Evolutionary conservation across 495 filamentous ascomycete species (phyloP).

Genomic region (Xylaria bambusicola): DNA sequence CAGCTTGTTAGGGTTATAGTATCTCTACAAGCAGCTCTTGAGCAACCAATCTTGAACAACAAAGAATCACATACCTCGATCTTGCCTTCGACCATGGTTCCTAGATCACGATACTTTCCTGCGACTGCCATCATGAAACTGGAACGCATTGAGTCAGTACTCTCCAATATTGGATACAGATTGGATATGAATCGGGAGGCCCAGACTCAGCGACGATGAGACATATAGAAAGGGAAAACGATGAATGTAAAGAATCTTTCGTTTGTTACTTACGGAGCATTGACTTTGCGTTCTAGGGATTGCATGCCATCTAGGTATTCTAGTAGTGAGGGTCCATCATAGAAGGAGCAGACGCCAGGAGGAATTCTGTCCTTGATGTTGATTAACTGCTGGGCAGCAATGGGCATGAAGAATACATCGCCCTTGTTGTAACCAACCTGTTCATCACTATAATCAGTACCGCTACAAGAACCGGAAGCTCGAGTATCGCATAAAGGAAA

Average conservation of each 20-base stretch:
- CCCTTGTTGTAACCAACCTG: slow-evolving; percentile 88
- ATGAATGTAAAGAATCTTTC: neutral
- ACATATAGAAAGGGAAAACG: neutral
- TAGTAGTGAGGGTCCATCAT: slow-evolving; percentile 87
- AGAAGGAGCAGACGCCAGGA: slow-evolving; percentile 76
- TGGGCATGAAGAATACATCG: slow-evolving; percentile 93
- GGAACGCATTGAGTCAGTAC: neutral
- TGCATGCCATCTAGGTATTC: slow-evolving; percentile 92
- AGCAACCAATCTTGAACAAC: too few relatives aligned
- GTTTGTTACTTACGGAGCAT: slow-evolving; percentile 70
- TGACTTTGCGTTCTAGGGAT: slow-evolving; percentile 90
- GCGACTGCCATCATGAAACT: slow-evolving; percentile 96
- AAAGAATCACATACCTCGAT: slow-evolving; percentile 74
- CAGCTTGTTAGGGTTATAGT: too few relatives aligned
- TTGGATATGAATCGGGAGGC: neutral
- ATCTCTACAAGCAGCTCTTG: too few relatives aligned
- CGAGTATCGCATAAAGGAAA: neutral
- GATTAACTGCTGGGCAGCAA: slow-evolving; percentile 81
- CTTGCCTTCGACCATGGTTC: slow-evolving; percentile 96
- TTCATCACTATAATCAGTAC: neutral
- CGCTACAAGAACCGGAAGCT: too few relatives aligned
- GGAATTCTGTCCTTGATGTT: slow-evolving; percentile 89
- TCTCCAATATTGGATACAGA: neutral
- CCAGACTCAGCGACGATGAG: too few relatives aligned
- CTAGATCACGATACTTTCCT: slow-evolving; percentile 95